These are phyloP conservation scores for Leishmania mexicana DNA, from an alignment of 208 protist species.

Conservation along the genomic window DNA sequence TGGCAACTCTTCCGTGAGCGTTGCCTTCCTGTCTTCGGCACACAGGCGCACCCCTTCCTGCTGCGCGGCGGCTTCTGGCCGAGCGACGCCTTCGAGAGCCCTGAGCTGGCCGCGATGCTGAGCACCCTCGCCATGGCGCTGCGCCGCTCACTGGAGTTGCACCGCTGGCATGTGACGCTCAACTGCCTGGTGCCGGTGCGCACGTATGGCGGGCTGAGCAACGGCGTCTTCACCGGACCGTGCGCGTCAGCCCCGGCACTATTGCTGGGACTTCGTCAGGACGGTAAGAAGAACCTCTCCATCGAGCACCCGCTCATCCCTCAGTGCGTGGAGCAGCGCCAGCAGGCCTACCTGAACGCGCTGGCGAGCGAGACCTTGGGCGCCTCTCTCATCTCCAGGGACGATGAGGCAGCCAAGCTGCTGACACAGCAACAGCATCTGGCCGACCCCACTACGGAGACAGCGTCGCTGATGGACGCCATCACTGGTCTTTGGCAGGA, in stretches of 20 bases:
- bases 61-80: slow-evolving; percentile 91
- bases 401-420: neutral
- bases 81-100: slow-evolving; percentile 81
- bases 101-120: slow-evolving; percentile 72
- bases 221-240: slow-evolving; percentile 84
- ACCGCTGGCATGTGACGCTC: slow-evolving; percentile 87
- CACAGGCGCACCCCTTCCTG: slow-evolving; percentile 78
- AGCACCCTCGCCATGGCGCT: slow-evolving; percentile 77
- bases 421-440: slow-evolving; percentile 10
- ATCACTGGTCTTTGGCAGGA: slow-evolving; percentile 29
- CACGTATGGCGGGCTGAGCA: slow-evolving; percentile 81
- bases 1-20: slow-evolving; percentile 90
- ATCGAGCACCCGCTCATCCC: slow-evolving; percentile 41
- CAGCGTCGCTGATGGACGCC: neutral
- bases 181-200: slow-evolving; percentile 81
- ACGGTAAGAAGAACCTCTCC: slow-evolving; percentile 51
- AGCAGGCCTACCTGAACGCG: slow-evolving; percentile 11
- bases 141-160: slow-evolving; percentile 78
- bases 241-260: slow-evolving; percentile 62
- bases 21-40: slow-evolving; percentile 80
- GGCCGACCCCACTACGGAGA: slow-evolving; percentile 19
- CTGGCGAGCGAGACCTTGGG: neutral
- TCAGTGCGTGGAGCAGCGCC: slow-evolving; percentile 36
- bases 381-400: neutral
- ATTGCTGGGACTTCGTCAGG: slow-evolving; percentile 61